Percentiles rank a stretch among this genome's conserved stretches.
Evolutionary conservation across 2,329 filamentous ascomycete species (phyloP).

Genomic region (Penicillium fuscoglaucum): DNA sequence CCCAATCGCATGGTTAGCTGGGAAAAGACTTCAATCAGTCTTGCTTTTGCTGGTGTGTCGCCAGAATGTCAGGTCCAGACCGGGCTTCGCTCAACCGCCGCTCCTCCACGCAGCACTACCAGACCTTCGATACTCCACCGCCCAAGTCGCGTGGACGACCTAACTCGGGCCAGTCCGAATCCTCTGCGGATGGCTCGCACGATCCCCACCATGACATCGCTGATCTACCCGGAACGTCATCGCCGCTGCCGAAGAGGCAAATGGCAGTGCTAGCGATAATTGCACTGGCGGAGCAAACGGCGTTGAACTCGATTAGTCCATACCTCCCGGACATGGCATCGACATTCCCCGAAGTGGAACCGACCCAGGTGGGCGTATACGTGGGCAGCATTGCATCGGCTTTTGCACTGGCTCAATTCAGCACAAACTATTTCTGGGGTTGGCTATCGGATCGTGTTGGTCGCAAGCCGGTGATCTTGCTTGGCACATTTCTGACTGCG

Average conservation of each 20-base stretch:
- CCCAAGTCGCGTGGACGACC: slow-evolving; percentile 50
- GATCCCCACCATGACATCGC: slow-evolving; percentile 28
- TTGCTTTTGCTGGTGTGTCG: neutral
- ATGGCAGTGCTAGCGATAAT: slow-evolving; percentile 83
- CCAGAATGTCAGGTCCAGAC: slow-evolving; percentile 34
- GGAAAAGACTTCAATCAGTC: neutral
- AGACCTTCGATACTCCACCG: slow-evolving; percentile 50
- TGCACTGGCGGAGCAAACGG: slow-evolving; percentile 90
- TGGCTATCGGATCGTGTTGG: slow-evolving; percentile 78
- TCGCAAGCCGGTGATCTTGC: slow-evolving; percentile 76
- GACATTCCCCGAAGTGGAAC: slow-evolving; percentile 76
- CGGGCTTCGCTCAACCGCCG: slow-evolving; percentile 38
- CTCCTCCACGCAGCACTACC: slow-evolving; percentile 49
- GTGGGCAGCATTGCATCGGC: slow-evolving; percentile 87
- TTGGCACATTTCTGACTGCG: slow-evolving; percentile 80
- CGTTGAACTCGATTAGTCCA: slow-evolving; percentile 91
- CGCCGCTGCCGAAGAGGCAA: slow-evolving; percentile 79
- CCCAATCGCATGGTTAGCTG: slow-evolving; percentile 12
- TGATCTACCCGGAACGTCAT: slow-evolving; percentile 41
- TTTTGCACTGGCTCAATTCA: slow-evolving; percentile 89
- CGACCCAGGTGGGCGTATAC: slow-evolving; percentile 74
- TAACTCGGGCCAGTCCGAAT: slow-evolving; percentile 44
- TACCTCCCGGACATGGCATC: slow-evolving; percentile 92
- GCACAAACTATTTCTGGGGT: slow-evolving; percentile 90
- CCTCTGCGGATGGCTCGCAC: slow-evolving; percentile 36